Base-by-base conservation (phyloP, 2,329 filamentous ascomycete species). In the Stachybotrys chlorohalonatus region DNA sequence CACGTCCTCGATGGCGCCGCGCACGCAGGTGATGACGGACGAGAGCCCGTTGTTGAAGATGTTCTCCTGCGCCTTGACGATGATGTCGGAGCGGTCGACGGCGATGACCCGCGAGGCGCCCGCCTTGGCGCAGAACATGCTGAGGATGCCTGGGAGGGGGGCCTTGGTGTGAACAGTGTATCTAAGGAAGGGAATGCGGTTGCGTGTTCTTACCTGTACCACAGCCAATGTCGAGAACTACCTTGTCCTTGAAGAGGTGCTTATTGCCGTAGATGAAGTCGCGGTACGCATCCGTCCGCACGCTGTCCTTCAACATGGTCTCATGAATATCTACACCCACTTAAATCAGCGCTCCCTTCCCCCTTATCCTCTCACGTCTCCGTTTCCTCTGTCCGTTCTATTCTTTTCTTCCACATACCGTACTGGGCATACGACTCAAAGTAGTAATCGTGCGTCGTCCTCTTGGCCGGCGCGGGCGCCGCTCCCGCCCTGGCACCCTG, bases 181-280 rank as follows among this genome's bases (percentile, higher is more conserved):
- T 64, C 24, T 39, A 31, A 50, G 36, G 36, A 9, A 9, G 8
- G 8, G 9, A 13, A 42, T 9, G 36, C 36, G 36, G 36, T 9
- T 42, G 8, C 36, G 36, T 42, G 36, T 42, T 9, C 71, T 67
- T 68, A 78, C 79, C 81, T 31, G 85, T 88, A 51, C 86, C 89
- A 65, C 92, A 96, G 52, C 92, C 92, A 59, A 96, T 91, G 66
- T 97, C 92, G 7, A 97, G 82, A 11, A 96, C 89, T 9, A 86
- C 83, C 73, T 95, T 96, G 64, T 84, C 89, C 36, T 85, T 83
- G 71, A 96, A 96, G 4, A 96, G 74, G 60, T 90, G 77, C 70
- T 95, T 94, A 74, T 96, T 90, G 61, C 85, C 83, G 73, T 96
- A 96, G 64, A 96, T 91, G 68, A 96, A 96, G 72, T 97, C 91